These are phyloP conservation scores for Phyllosticta ampelicida DNA, from an alignment of 2,329 filamentous ascomycete genomes.

Conservation along the genomic window DNA sequence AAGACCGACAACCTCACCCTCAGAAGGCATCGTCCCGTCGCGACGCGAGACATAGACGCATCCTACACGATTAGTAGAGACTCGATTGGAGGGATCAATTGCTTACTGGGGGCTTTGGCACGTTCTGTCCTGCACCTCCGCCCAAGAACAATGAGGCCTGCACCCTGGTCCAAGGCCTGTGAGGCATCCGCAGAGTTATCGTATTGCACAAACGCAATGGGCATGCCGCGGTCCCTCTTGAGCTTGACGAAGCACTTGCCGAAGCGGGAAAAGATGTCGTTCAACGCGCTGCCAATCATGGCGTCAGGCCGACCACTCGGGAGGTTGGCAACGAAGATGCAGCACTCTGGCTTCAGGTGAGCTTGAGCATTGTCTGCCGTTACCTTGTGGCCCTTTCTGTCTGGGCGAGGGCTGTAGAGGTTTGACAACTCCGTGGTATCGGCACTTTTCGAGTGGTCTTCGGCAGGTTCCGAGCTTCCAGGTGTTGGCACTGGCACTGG, in stretches of 20 bases:
- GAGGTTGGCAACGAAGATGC: constrained; percentile 10
- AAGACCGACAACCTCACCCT: background rate
- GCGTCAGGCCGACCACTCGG: background rate
- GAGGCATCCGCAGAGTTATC: background rate
- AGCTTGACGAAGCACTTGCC: constrained; percentile 7
- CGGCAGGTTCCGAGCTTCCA: background rate
- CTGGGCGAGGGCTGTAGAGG: background rate
- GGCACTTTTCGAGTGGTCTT: background rate
- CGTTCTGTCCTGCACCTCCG: constrained; percentile 5
- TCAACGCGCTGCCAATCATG: background rate
- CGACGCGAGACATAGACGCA: constrained; percentile 7
- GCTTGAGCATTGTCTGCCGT: constrained; percentile 6
- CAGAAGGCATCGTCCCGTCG: background rate
- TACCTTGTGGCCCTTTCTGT: background rate
- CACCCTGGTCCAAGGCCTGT: background rate
- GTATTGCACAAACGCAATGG: constrained; percentile 7
- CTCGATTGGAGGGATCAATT: background rate
- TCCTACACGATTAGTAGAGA: background rate
- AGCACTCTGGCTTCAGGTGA: background rate
- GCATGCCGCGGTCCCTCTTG: constrained; percentile 2
- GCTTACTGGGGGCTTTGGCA: constrained; percentile 7
- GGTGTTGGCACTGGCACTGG: background rate
- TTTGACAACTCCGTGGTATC: background rate
- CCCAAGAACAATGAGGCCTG: background rate
- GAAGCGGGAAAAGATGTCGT: background rate